Evolutionary conservation across 306 rosid genomes (phyloP).

Genomic region (Lathyrus oleraceus): DNA sequence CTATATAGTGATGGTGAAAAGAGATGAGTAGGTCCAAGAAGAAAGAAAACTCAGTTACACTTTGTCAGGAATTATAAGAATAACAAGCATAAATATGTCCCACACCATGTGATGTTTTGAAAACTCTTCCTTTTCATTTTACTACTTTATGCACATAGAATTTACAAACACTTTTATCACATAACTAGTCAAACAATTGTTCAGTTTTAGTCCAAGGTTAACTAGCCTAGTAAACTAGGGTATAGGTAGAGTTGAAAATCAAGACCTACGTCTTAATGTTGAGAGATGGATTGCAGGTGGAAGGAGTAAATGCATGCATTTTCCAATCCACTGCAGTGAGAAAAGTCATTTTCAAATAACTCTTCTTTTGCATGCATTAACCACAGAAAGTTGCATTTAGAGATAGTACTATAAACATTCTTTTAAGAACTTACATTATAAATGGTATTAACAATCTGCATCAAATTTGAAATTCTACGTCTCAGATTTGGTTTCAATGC

Average conservation of each 20-base stretch:
- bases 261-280: slow-evolving; percentile 37
- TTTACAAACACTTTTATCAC: no score
- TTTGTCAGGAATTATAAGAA: slow-evolving; percentile 48
- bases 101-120: slow-evolving; percentile 42
- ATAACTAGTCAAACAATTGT: slow-evolving; percentile 27
- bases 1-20: not conserved
- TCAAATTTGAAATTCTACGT: slow-evolving; percentile 14
- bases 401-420: not conserved
- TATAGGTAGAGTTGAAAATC: slow-evolving; percentile 32
- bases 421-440: slow-evolving; percentile 14
- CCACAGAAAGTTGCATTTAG: slow-evolving; percentile 25
- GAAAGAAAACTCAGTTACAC: slow-evolving; percentile 41
- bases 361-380: slow-evolving; percentile 37
- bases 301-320: slow-evolving; percentile 48
- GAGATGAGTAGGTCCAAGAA: slow-evolving; percentile 18
- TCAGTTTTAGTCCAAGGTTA: slow-evolving; percentile 2
- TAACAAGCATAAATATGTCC: slow-evolving; percentile 45
- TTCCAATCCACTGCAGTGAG: slow-evolving; percentile 25
- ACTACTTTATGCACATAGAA: no score
- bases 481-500: slow-evolving; percentile 19
- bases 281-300: slow-evolving; percentile 38
- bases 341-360: not conserved
- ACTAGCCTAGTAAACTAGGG: not conserved
- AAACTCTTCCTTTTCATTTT: slow-evolving; percentile 5
- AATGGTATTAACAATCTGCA: slow-evolving; percentile 26